Evolutionary conservation across 352 stramenopile genomes (phyloP), one percentile per base, ranked within the genome.

Genomic region (Phytophthora pseudosyringae): DNA sequence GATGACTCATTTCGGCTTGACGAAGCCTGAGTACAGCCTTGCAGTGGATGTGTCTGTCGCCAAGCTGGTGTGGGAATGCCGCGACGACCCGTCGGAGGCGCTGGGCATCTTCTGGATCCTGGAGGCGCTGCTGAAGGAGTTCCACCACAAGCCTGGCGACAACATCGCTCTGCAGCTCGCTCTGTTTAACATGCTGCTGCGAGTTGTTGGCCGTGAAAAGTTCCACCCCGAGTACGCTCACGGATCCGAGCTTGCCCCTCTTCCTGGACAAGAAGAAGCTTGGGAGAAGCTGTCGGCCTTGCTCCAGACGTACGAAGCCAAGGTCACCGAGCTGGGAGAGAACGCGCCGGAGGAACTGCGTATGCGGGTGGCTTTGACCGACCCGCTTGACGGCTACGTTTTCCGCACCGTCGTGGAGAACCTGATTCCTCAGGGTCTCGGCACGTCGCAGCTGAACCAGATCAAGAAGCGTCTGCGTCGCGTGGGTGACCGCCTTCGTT

Each of bases 381-480:
- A 91, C 29, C 80, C 83, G 29, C 80, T 97, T 15, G 90, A 97
- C 39, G 88, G 86, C 41, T 93, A 93, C 52, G 87, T 97, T 4
- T 97, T 93, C 75, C 81, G 84, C 55, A 93, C 86, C 29, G 84
- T 95, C 21, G 88, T 96, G 29, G 85, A 95, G 69, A 95, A 96
- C 61, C 51, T 94, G 49, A 94, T 95, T 58, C 83, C 90, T 3
- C 67, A 80, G 12, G 80, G 80, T 1, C 78, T 97, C 8, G 80
- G 86, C 45, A 96, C 88, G 35, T 88, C 86, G 48, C 88, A 95
- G 69, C 71, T 95, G 40, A 88, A 96, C 52, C 67, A 91, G 62
- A 94, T 97, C 64, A 95, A 95, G 77, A 92, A 96, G 67, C 86
- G 90, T 25, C 69, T 97, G 55, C 88, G 87, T 61, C 86, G 86